A percentile compares a stretch with the other conserved stretches of the same genome.
Conservation (phyloP, 2,329 filamentous ascomycete genomes). For the Fusarium drepaniforme region DNA sequence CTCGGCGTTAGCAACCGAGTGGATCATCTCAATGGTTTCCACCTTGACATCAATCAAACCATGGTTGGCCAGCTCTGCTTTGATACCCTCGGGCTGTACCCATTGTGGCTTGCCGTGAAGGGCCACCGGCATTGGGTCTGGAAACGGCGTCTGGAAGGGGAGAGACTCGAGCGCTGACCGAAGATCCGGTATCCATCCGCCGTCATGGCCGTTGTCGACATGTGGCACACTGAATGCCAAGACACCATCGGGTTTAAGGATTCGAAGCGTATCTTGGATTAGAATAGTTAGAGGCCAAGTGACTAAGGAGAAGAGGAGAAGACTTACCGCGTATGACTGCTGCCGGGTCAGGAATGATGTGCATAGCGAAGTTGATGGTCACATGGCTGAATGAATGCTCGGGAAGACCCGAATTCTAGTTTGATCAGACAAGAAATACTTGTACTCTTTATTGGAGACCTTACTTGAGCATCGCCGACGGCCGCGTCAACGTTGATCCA, state of each 20-base stretch:
- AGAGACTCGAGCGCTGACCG: background rate
- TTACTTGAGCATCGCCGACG: background rate
- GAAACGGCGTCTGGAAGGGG: background rate
- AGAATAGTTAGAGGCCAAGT: background rate
- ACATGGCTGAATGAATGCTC: background rate
- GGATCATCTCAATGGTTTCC: background rate
- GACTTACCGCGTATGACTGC: background rate
- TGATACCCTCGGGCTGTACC: background rate
- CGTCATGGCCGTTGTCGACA: background rate
- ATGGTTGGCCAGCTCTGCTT: background rate
- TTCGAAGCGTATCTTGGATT: background rate
- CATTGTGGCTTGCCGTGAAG: background rate
- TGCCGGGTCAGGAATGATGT: background rate
- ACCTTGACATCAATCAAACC: background rate
- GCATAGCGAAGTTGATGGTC: background rate
- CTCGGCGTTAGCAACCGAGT: background rate
- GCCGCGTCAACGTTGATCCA: background rate
- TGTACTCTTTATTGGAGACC: background rate
- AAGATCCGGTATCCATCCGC: background rate
- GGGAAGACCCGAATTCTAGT: background rate
- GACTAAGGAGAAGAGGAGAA: background rate
- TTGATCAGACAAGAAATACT: background rate
- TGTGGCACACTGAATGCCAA: background rate
- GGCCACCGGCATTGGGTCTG: background rate
- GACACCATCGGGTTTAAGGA: background rate